These are phyloP conservation scores for Saccharomycopsis capsularis DNA, from an alignment of 805 yeast species.

Conservation along the genomic window DNA sequence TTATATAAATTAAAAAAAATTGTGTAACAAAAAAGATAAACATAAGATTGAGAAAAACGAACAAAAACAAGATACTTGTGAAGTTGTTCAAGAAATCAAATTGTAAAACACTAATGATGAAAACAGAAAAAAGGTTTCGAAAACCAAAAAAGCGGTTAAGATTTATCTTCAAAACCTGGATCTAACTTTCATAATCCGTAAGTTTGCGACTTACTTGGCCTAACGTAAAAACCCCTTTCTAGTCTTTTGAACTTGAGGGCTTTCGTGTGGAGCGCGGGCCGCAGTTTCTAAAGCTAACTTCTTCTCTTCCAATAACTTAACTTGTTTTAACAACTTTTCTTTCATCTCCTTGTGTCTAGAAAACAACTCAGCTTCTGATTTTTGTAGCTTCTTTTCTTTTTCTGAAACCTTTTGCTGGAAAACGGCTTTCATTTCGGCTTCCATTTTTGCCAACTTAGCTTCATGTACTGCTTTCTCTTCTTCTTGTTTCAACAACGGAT, in stretches of 20 bases:
- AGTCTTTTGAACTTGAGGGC: slow-evolving; percentile 42
- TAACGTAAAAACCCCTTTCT: slow-evolving; percentile 81
- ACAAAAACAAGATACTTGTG: background rate
- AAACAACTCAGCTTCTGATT: slow-evolving; percentile 93
- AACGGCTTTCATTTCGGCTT: slow-evolving; percentile 91
- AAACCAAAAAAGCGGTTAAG: background rate
- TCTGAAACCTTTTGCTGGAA: slow-evolving; percentile 95
- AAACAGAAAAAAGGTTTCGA: too few relatives aligned
- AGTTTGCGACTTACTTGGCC: too few relatives aligned
- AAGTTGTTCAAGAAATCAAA: too few relatives aligned
- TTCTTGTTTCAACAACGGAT: slow-evolving; percentile 85
- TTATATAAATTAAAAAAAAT: background rate
- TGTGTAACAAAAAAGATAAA: background rate
- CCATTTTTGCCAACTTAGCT: slow-evolving; percentile 89
- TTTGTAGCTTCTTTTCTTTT: slow-evolving; percentile 94
- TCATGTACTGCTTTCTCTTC: slow-evolving; percentile 92
- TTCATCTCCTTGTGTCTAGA: slow-evolving; percentile 96
- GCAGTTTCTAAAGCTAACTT: slow-evolving; percentile 70
- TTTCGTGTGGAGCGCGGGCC: slow-evolving; percentile 38
- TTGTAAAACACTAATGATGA: too few relatives aligned
- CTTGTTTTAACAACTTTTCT: slow-evolving; percentile 83
- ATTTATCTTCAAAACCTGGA: too few relatives aligned
- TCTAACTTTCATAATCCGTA: too few relatives aligned
- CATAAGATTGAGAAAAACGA: too few relatives aligned
- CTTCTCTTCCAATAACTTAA: slow-evolving; percentile 85